A percentile compares a stretch with the other conserved stretches of the same genome.
phyloP scores from a whole-genome alignment of 352 stramenopile species.

The Globisporangium parvum region DNA sequence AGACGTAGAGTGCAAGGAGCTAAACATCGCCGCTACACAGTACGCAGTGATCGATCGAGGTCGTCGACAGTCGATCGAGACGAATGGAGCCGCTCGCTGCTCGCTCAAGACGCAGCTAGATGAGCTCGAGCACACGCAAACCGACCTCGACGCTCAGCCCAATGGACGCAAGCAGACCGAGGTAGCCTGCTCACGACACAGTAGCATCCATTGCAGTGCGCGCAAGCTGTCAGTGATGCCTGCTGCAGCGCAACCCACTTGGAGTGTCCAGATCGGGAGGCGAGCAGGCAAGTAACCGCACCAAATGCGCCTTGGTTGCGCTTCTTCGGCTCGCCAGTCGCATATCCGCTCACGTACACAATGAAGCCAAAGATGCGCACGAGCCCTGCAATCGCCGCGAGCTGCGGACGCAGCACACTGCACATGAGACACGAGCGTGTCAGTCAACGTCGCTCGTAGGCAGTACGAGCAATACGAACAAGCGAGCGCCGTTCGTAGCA shows the following conservation, averaged over 20 bases:
- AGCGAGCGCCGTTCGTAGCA: too few relatives aligned
- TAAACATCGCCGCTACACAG: too few relatives aligned
- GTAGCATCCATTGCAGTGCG: not conserved
- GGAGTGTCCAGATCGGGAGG: not conserved
- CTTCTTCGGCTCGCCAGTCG: conserved; percentile 55
- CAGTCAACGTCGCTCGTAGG: not conserved
- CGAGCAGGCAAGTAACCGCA: conserved; percentile 13
- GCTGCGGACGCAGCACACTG: conserved; percentile 55
- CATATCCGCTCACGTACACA: conserved; percentile 59
- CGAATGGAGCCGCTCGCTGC: too few relatives aligned
- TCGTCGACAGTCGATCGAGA: not conserved
- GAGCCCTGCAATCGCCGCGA: conserved; percentile 46
- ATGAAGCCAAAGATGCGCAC: conserved; percentile 61
- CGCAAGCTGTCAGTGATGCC: not conserved
- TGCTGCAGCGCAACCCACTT: not conserved
- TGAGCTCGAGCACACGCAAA: conserved; percentile 21
- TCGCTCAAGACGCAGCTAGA: conserved; percentile 7
- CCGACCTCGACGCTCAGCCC: conserved; percentile 29
- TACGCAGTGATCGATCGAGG: too few relatives aligned
- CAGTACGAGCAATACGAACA: too few relatives aligned
- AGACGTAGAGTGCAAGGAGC: too few relatives aligned
- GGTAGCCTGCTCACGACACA: conserved; percentile 29
- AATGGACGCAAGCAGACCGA: conserved; percentile 31
- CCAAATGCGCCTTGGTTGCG: conserved; percentile 51
- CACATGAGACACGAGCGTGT: not conserved